Evolutionary conservation across 768 basidiomycete species (phyloP), one percentile per base, ranked within the genome.

Genomic region (Mrakia frigida): DNA sequence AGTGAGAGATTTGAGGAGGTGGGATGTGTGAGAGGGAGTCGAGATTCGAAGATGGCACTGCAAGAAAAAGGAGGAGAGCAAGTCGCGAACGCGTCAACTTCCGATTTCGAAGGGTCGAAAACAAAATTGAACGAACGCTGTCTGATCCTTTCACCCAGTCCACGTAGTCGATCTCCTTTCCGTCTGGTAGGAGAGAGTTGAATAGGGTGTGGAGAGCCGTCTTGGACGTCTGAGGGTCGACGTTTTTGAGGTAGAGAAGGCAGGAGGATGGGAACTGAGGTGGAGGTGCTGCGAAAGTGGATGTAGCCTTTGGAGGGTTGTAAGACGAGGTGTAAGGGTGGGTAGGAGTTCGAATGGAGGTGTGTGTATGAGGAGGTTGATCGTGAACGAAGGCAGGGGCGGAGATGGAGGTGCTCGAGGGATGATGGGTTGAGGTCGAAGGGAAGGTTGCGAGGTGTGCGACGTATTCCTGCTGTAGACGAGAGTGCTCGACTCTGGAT

Each of bases 391-490:
- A 65, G 7, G 63, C 11, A 23, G 33, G 37, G 31, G 18, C 18
- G 21, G 63, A 21, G 35, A 7, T 18, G 18, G 46, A 50, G 46
- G 31, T 65, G 63, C 23, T 25, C 14, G 37, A 39, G 65, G 10
- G 65, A 25, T 7, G 65, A n/a, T 6, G 18, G 37, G 25, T 39
- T 39, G 13, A 23, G 21, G 35, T 39, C 4, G 65, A 41, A 6
- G 65, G 37, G 37, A 68, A 41, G 14, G 37, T 23, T 39, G 65
- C 35, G 65, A 68, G 65, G 39, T 68, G 65, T 16, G 65, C 35
- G 37, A 68, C 35, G 65, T 68, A 68, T n/a, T 39, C 65, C 39
- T 35, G 35, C 25, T 68, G 39, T 18, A 68, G 65, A 39, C 33
- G 65, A 37, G 35, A 16, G 35, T 68, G 39, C 6, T 68, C 65